These are phyloP conservation scores for Apiospora rasikravindrae DNA, from an alignment of 2,329 filamentous ascomycete species.

Conservation along the genomic window DNA sequence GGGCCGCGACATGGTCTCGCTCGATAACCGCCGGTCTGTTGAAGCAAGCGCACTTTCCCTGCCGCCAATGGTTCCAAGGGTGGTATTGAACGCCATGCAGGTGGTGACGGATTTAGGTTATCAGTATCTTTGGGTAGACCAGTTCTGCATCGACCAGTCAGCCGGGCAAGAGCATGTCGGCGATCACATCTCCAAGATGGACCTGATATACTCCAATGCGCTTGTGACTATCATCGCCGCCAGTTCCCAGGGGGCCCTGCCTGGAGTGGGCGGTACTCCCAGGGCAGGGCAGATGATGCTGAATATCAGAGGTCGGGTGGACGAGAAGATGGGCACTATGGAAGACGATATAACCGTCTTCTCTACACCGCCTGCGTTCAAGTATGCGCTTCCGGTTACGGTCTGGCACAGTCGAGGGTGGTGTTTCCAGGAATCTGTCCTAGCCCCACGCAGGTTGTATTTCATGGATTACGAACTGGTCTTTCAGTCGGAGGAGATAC, in stretches of 20 bases:
- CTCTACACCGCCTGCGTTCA: slow-evolving; percentile 8
- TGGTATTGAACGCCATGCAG: slow-evolving; percentile 21
- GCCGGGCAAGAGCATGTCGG: not conserved
- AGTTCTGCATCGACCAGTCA: slow-evolving; percentile 22
- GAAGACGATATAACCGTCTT: slow-evolving; percentile 13
- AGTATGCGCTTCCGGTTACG: not conserved
- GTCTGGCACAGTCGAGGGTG: slow-evolving; percentile 23
- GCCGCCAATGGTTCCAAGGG: slow-evolving; percentile 18
- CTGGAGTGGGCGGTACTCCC: not conserved
- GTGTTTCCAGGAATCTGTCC: slow-evolving; percentile 23
- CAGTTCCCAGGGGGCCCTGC: slow-evolving; percentile 21
- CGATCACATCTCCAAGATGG: slow-evolving; percentile 23
- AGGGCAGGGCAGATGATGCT: not conserved
- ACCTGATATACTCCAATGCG: slow-evolving; percentile 21
- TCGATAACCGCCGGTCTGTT: not conserved
- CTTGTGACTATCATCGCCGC: slow-evolving; percentile 22
- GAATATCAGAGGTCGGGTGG: not conserved
- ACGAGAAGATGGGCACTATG: not conserved
- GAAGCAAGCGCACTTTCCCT: slow-evolving; percentile 19
- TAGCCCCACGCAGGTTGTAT: slow-evolving; percentile 17
- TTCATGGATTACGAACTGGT: slow-evolving; percentile 21
- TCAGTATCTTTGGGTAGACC: slow-evolving; percentile 24
- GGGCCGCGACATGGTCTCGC: not conserved
- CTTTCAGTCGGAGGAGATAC: not conserved
- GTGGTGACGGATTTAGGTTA: slow-evolving; percentile 6